Evolutionary conservation across 1,284 basidiomycete species (phyloP).

Genomic region (Vanrija sp.): DNA sequence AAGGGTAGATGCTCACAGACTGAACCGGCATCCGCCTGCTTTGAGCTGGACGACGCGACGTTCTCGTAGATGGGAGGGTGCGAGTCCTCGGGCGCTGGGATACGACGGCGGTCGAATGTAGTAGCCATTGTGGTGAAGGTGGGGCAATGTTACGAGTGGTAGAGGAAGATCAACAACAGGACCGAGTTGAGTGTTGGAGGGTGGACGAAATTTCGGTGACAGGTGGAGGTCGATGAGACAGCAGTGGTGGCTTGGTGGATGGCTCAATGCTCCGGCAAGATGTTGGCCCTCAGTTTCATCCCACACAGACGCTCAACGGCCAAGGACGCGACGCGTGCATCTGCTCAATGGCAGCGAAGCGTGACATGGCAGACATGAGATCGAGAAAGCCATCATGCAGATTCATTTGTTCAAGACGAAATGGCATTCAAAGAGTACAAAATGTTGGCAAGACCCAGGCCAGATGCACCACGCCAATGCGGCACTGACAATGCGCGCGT

Average conservation of each 20-base stretch:
- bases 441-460: conserved; percentile 45
- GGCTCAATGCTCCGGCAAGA: no score
- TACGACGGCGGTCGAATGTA: conserved; percentile 73
- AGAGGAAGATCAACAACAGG: not conserved
- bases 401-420: not conserved
- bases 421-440: not conserved
- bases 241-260: no score
- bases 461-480: conserved; percentile 20
- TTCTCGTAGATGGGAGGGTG: conserved; percentile 58
- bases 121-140: conserved; percentile 19
- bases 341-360: no score
- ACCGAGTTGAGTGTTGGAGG: not conserved
- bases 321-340: no score
- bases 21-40: no score
- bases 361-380: no score
- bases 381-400: not conserved
- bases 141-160: not conserved
- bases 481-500: conserved; percentile 11
- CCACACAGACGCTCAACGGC: no score
- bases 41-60: conserved; percentile 17
- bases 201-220: not conserved
- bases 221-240: no score
- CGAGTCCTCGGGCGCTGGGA: conserved; percentile 82
- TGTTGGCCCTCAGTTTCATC: no score
- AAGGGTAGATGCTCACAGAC: no score